Conservation (phyloP, 2,329 filamentous ascomycete species). For the Cadophora gregata region DNA sequence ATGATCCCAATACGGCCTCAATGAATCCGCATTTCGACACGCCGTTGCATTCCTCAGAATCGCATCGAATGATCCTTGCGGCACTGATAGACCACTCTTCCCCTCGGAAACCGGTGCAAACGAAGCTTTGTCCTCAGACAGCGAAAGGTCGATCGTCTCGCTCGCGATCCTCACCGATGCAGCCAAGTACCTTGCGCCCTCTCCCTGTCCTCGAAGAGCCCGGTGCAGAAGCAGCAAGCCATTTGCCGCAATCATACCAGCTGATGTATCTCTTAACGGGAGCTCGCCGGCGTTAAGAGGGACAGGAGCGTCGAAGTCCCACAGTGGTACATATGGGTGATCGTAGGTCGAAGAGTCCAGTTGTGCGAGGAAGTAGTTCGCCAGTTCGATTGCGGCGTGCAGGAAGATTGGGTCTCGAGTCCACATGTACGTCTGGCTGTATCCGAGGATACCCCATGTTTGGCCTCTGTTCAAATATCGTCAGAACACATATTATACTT, state of each 20-base stretch:
- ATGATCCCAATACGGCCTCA: constrained; percentile 29
- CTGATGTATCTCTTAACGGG: constrained; percentile 48
- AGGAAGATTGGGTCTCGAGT: constrained; percentile 37
- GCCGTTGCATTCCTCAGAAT: constrained; percentile 36
- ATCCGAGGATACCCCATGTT: constrained; percentile 41
- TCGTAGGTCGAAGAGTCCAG: constrained; percentile 34
- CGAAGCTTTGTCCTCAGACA: constrained; percentile 29
- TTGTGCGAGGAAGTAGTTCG: constrained; percentile 47
- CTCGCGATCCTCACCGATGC: constrained; percentile 34
- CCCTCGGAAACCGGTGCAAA: constrained; percentile 15
- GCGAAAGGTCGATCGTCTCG: constrained; percentile 33
- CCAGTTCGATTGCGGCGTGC: constrained; percentile 45
- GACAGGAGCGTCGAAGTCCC: constrained; percentile 50
- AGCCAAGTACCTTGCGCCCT: constrained; percentile 16
- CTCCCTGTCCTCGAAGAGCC: constrained; percentile 9
- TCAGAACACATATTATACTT: not conserved
- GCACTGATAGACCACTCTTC: not conserved
- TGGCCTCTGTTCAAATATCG: constrained; percentile 21
- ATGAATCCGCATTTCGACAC: constrained; percentile 31
- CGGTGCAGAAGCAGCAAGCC: constrained; percentile 47
- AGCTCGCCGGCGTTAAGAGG: not conserved
- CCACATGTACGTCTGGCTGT: constrained; percentile 51
- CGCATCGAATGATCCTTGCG: constrained; percentile 22
- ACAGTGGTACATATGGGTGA: constrained; percentile 39
- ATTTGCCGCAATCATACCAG: constrained; percentile 50